Percentiles rank a stretch among this genome's conserved stretches.
Evolutionary conservation across 2,329 filamentous ascomycete species (phyloP).

Genomic region (Fusarium robinianum): DNA sequence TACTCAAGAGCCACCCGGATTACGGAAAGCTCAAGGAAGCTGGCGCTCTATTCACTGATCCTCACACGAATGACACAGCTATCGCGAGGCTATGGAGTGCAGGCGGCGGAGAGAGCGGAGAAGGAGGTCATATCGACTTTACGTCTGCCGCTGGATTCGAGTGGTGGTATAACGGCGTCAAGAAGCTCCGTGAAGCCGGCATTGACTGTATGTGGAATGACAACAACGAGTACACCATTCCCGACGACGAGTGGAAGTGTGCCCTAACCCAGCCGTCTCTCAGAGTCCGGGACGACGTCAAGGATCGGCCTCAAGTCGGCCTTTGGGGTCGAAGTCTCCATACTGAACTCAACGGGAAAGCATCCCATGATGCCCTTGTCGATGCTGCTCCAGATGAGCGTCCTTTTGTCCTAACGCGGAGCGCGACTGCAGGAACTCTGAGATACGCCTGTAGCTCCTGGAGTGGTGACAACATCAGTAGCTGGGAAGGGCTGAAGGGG

Average conservation of each 20-base stretch:
- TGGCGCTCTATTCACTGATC: conserved; percentile 67
- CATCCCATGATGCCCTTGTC: conserved; percentile 69
- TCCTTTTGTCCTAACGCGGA: conserved; percentile 71
- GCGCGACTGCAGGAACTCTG: conserved; percentile 72
- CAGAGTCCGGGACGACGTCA: conserved; percentile 42
- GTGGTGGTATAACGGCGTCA: conserved; percentile 74
- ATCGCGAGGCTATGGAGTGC: conserved; percentile 72
- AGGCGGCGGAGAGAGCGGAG: conserved; percentile 70
- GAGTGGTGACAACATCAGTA: conserved; percentile 76
- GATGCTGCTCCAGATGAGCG: conserved; percentile 61
- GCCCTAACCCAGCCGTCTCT: conserved; percentile 53
- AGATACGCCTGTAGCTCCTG: conserved; percentile 72
- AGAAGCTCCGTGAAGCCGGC: conserved; percentile 62
- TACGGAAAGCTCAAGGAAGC: conserved; percentile 63
- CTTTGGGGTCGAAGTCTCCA: conserved; percentile 72
- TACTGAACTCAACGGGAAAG: conserved; percentile 72
- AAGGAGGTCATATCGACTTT: conserved; percentile 75
- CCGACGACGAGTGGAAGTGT: conserved; percentile 67
- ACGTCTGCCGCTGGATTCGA: conserved; percentile 68
- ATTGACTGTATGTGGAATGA: conserved; percentile 81
- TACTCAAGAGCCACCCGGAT: conserved; percentile 68
- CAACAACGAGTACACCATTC: conserved; percentile 75
- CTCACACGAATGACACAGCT: conserved; percentile 54
- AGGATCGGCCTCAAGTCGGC: conserved; percentile 57
- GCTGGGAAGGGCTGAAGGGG: conserved; percentile 74